Evolutionary conservation across 768 basidiomycete genomes (phyloP).

Genomic region (Saitozyma podzolica): DNA sequence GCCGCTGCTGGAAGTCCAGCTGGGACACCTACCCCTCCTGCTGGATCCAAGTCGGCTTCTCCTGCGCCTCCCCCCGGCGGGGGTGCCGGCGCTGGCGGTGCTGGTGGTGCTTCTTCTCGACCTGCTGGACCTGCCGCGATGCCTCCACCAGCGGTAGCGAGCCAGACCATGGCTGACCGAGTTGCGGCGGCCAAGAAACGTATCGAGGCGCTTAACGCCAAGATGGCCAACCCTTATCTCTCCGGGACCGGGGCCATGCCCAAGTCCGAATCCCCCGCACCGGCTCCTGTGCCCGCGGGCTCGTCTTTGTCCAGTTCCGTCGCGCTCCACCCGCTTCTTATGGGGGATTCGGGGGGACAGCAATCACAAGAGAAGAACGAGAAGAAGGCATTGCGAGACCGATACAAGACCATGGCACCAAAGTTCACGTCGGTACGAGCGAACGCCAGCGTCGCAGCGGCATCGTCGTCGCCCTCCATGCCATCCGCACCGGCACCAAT

Average conservation of each 20-base stretch:
- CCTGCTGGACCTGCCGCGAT: conserved; percentile 58
- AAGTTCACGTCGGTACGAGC: conserved; percentile 96
- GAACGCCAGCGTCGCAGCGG: conserved; percentile 26
- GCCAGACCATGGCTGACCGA: conserved; percentile 55
- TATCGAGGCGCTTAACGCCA: conserved; percentile 78
- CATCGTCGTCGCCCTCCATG: conserved; percentile 56
- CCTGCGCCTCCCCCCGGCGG: conserved; percentile 52
- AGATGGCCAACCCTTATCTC: conserved; percentile 81
- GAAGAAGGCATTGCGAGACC: conserved; percentile 62
- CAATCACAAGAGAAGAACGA: conserved; percentile 35
- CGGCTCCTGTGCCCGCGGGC: conserved; percentile 2
- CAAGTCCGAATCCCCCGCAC: conserved; percentile 10
- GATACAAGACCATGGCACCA: conserved; percentile 96
- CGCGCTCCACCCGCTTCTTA: conserved; percentile 41
- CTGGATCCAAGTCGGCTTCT: conserved; percentile 53
- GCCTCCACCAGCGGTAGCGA: conserved; percentile 37
- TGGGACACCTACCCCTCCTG: no score
- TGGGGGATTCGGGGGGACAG: conserved; percentile 17
- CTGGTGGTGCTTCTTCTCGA: conserved; percentile 54
- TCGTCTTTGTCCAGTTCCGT: conserved; percentile 15
- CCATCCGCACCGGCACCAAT: conserved; percentile 57
- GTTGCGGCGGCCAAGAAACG: conserved; percentile 83
- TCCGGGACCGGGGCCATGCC: conserved; percentile 33
- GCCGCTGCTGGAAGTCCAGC: conserved; percentile 10
- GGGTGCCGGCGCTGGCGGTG: background rate